These are phyloP conservation scores for Fusarium aywerte DNA, from an alignment of 2,329 filamentous ascomycete genomes.

Conservation along the genomic window DNA sequence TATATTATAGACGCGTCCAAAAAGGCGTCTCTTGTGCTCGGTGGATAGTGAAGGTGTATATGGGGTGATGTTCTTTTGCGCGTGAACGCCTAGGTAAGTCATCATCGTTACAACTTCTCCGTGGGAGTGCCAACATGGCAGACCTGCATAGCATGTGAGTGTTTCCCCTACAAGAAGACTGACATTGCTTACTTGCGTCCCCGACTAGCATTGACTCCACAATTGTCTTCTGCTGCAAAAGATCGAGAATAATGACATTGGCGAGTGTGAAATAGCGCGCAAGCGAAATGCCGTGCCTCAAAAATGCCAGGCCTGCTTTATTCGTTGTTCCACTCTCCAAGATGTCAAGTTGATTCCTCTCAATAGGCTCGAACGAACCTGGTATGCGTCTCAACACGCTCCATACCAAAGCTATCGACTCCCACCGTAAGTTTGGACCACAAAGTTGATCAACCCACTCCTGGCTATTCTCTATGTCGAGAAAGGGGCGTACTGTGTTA, in stretches of 20 bases:
- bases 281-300: background rate
- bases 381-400: slow-evolving; percentile 9
- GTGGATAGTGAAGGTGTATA: background rate
- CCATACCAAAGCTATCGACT: slow-evolving; percentile 1
- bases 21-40: background rate
- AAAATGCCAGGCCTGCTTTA: background rate
- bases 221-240: background rate
- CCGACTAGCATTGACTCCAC: slow-evolving; percentile 10
- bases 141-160: background rate
- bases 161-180: accelerated
- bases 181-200: background rate
- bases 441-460: slow-evolving; percentile 13
- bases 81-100: slow-evolving; percentile 12
- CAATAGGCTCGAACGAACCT: background rate
- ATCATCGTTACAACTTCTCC: slow-evolving; percentile 4
- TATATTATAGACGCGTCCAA: background rate
- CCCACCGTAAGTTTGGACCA: slow-evolving; percentile 3
- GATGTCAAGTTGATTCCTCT: background rate
- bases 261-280: background rate
- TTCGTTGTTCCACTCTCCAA: background rate
- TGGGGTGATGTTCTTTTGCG: background rate
- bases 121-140: background rate
- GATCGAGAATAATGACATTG: slow-evolving; percentile 6
- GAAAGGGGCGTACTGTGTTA: background rate
- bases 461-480: background rate